Conservation (phyloP, 345 rosid genomes). For the Mercurialis annua region DNA sequence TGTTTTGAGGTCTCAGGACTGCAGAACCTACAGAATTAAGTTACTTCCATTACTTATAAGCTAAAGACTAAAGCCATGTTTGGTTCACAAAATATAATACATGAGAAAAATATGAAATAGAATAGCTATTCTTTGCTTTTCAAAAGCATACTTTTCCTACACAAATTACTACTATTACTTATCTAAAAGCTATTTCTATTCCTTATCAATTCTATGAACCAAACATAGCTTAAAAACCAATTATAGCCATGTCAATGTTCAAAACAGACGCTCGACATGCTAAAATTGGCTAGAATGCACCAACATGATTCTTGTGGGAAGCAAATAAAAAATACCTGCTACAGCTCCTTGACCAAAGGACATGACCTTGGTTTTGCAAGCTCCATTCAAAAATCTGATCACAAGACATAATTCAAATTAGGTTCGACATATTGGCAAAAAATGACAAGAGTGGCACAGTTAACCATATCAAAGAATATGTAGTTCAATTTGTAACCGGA, state of each 20-base stretch:
- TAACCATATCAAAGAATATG: not conserved
- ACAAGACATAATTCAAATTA: constrained; percentile 10
- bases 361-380: constrained; percentile 69
- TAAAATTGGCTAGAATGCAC: not conserved
- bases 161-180: too few relatives aligned
- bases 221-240: not conserved
- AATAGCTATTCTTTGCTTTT: too few relatives aligned
- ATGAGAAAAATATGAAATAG: too few relatives aligned
- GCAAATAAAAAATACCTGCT: constrained; percentile 37
- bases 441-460: not conserved
- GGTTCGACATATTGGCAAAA: constrained; percentile 11
- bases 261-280: not conserved
- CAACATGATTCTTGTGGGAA: not conserved
- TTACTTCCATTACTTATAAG: not conserved
- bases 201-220: too few relatives aligned
- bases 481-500: not conserved
- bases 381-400: constrained; percentile 70
- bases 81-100: too few relatives aligned
- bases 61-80: too few relatives aligned
- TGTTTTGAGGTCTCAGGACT: constrained; percentile 33
- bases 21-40: constrained; percentile 30
- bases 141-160: too few relatives aligned
- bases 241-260: not conserved
- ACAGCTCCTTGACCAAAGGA: constrained; percentile 66
- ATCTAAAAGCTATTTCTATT: too few relatives aligned